Evolutionary conservation across 805 yeast species (phyloP), one percentile per base, ranked within the genome.

Genomic region (Metschnikowia peoriensis): DNA sequence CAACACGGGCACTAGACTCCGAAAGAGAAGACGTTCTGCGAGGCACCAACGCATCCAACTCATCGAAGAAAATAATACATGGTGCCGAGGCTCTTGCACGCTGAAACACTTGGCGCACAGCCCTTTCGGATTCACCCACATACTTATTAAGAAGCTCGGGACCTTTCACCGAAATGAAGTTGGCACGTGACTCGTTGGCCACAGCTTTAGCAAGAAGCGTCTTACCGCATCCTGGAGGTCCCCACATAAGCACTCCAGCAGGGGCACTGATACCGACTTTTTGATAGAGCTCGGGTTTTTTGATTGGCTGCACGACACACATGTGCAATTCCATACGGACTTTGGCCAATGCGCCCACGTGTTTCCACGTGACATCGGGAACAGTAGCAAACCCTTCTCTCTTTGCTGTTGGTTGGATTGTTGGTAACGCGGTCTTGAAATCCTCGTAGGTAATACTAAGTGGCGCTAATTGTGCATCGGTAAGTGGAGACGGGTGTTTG

Each of bases 151-250:
- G 77, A 42, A 94, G 72, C 67, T 94, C 99, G 0, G 99, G 99
- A 1, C 99, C 99, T 57, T 96, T 87, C 34, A 94, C 91, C 10
- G 97, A 88, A 38, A 94, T 94, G 69, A 94, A 94, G 66, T 94
- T 94, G 11, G 98, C 98, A 49, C 96, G 80, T 0, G 97, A 90
- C 69, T 94, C 98, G 66, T 93, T 93, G 10, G 99, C 99, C 2
- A 94, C 98, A 1, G 99, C 99, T 64, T 94, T 94, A 0, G 98
- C 98, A 29, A 94, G 75, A 46, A 94, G 76, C 0, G 99, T 94
- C 66, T 94, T 94, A 79, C 99, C 99, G 73, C 98, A 94, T 38
- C 99, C 99, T 3, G 99, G 99, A 1, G 99, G 99, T 0, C 99
- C 99, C 99, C 99, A 94, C 77, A 94, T 80, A 28, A 94, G 72